Base-by-base conservation (phyloP, 1,284 basidiomycete species). In the Entoloma clypeatum region DNA sequence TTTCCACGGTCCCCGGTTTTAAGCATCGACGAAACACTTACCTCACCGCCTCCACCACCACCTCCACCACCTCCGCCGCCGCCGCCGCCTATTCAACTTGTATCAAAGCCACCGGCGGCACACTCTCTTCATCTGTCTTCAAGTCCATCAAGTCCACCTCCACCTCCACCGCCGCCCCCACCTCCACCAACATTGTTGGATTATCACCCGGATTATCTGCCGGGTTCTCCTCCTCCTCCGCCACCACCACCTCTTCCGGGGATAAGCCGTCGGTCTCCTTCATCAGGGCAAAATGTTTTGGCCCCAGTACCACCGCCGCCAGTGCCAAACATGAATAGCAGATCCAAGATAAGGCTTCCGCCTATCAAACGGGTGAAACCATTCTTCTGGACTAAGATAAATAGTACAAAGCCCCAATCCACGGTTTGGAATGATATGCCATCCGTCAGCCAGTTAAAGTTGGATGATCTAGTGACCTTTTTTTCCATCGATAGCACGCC, bases 341-440 rank as follows among this genome's bases (percentile, higher is more conserved):
- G 61, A 43, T 45, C 51, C 27, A 64, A 61, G 45, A 52, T 54
- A 19, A 55, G 50, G 28, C 67, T 58, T 25, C n/a, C n/a, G n/a
- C 79, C 77, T 11, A 55, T 61, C 2, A 85, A 82, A 57, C 79
- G 81, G 45, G 62, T 92, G 39, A 88, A 86, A 61, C 86, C 91
- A 0, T 90, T 95, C 63, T 92, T 92, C 61, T 95, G 92, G 92
- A 86, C 81, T 50, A 94, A 95, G 55, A 49, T 92, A 6, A 64
- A 73, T 5, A 61, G 61, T 5, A 57, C 70, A 13, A 56, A 60
- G 7, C 57, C 74, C 3, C 52, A 57, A 11, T 60, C 73, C 3
- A 88, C 86, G 0, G 73, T 94, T 4, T 95, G 91, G 91, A 73
- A 68, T 44, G 81, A 88, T 22, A 52, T 80, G 3, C 58, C 63